Conservation (phyloP, 2,329 filamentous ascomycete species). For the Sporothrix pseudoabietina region DNA sequence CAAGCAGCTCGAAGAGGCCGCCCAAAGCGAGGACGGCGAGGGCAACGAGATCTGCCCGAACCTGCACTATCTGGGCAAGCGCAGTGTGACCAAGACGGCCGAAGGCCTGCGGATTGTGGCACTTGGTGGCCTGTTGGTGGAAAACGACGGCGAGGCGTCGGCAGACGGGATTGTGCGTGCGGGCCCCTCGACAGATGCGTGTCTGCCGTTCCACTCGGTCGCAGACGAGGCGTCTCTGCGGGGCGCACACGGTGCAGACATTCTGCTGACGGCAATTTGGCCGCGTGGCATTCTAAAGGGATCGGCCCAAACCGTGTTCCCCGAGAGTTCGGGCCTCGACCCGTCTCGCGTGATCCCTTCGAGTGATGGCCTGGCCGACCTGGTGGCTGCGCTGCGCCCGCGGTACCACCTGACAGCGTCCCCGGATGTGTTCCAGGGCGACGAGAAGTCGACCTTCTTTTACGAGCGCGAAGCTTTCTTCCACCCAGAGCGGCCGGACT, state of each 20-base stretch:
- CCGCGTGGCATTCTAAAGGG: conserved; percentile 70
- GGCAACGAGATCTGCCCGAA: conserved; percentile 74
- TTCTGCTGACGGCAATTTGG: conserved; percentile 86
- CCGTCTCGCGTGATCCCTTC: conserved; percentile 54
- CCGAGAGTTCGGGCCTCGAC: conserved; percentile 42
- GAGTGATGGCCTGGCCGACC: conserved; percentile 72
- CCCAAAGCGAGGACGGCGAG: conserved; percentile 24
- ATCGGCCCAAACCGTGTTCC: conserved; percentile 57
- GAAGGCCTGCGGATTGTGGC: conserved; percentile 88
- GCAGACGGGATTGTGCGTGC: conserved; percentile 38
- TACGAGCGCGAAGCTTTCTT: conserved; percentile 95
- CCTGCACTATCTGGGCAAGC: conserved; percentile 84
- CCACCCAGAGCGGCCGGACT: conserved; percentile 53
- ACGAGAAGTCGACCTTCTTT: conserved; percentile 53
- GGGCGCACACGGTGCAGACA: conserved; percentile 78
- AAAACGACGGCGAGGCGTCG: conserved; percentile 42
- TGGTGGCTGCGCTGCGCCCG: conserved; percentile 80
- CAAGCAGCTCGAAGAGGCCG: conserved; percentile 66
- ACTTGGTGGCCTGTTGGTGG: conserved; percentile 73
- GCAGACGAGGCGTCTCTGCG: conserved; percentile 74
- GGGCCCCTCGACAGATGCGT: conserved; percentile 69
- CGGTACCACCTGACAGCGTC: conserved; percentile 77
- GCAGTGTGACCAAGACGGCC: conserved; percentile 82
- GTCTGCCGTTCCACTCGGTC: conserved; percentile 74
- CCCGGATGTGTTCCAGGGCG: conserved; percentile 44